Conservation (phyloP, 2,329 filamentous ascomycete species). For the Clathrospora elynae region DNA sequence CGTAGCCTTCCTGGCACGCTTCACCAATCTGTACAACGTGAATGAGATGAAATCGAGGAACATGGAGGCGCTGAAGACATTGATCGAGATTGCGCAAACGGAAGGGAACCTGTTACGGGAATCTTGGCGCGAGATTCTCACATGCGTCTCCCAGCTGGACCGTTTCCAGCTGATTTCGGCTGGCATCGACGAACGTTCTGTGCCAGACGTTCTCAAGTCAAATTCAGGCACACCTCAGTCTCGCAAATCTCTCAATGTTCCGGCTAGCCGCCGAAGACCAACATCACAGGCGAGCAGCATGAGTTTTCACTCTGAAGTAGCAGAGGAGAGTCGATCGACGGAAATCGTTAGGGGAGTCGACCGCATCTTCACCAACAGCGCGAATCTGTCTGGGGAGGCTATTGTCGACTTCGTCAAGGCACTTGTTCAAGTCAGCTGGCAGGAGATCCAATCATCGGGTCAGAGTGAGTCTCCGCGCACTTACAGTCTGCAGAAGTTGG, state of each 20-base stretch:
- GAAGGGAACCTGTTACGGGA: conserved; percentile 88
- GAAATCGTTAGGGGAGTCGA: conserved; percentile 93
- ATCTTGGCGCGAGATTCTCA: conserved; percentile 94
- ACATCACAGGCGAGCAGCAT: conserved; percentile 53
- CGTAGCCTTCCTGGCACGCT: conserved; percentile 87
- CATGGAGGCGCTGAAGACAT: conserved; percentile 87
- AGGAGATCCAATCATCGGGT: conserved; percentile 96
- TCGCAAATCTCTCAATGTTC: conserved; percentile 70
- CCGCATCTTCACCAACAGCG: conserved; percentile 94
- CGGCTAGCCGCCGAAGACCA: conserved; percentile 56
- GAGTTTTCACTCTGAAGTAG: conserved; percentile 75
- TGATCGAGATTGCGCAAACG: conserved; percentile 88
- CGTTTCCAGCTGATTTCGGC: conserved; percentile 92
- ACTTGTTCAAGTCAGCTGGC: conserved; percentile 95
- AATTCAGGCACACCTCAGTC: conserved; percentile 66
- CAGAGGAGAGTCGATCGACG: conserved; percentile 87
- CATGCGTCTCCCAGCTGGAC: conserved; percentile 94
- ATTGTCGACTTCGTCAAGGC: conserved; percentile 95
- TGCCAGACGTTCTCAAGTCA: conserved; percentile 84
- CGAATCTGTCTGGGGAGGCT: conserved; percentile 87
- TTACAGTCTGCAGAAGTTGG: conserved; percentile 96
- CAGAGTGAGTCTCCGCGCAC: conserved; percentile 94
- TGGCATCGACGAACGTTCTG: conserved; percentile 87
- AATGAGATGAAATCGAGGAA: conserved; percentile 96
- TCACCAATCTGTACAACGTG: conserved; percentile 93